Conservation (phyloP, 371 early-diverging fungal genomes). For the Apophysomyces elegans region DNA sequence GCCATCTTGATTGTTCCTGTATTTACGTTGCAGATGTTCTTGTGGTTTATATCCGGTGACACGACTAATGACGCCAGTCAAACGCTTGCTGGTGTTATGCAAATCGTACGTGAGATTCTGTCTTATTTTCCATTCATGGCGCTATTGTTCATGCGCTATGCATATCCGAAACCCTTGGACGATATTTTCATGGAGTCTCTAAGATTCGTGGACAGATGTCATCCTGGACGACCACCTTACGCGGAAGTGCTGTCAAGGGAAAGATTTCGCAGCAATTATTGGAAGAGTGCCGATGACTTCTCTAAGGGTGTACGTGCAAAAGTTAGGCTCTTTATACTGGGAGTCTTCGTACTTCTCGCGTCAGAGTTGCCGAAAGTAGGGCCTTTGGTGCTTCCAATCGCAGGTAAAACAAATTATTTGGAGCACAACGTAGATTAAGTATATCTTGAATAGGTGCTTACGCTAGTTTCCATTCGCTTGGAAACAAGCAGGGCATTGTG, state of each 20-base stretch:
- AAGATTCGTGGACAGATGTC: conserved; percentile 43
- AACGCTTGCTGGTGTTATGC: background rate
- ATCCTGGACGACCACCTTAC: conserved; percentile 54
- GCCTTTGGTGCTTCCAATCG: conserved; percentile 61
- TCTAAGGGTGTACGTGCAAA: conserved; percentile 20
- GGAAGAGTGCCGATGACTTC: conserved; percentile 59
- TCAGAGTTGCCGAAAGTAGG: conserved; percentile 65
- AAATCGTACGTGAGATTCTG: background rate
- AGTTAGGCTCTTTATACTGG: conserved; percentile 11
- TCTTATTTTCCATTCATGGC: conserved; percentile 35
- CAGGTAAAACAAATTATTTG: conserved; percentile 32
- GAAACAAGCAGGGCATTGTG: conserved; percentile 48
- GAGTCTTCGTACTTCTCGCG: conserved; percentile 45
- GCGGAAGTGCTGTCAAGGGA: conserved; percentile 44
- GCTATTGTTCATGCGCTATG: conserved; percentile 63
- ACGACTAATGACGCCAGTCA: background rate
- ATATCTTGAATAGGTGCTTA: conserved; percentile 40
- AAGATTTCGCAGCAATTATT: conserved; percentile 49
- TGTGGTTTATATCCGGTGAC: background rate
- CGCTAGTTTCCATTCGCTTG: conserved; percentile 44
- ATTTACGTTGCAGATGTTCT: background rate
- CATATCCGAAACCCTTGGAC: conserved; percentile 69
- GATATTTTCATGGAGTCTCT: conserved; percentile 67
- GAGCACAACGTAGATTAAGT: background rate
- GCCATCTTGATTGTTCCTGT: background rate